Base-by-base conservation (phyloP, 139 green algal species). In the Zygnema cylindricum region DNA sequence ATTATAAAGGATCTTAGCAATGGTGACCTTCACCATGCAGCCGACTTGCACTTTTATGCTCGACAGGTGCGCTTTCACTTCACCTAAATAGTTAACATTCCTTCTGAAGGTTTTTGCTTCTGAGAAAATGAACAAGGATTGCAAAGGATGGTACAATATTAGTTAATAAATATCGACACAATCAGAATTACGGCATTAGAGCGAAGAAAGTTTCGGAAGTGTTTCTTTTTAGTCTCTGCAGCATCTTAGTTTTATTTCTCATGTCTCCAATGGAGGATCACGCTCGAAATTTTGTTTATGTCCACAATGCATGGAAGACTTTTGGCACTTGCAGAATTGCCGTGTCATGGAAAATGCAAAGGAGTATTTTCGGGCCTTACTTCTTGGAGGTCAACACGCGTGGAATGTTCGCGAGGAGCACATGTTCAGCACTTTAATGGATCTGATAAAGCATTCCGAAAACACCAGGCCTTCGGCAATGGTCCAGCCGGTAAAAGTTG, bases 351-450 rank as follows among this genome's bases (percentile, higher is more conserved):
- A 76, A 43, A 92, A 91, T 0, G 94, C 94, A 0, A 93, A 95
- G 82, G 41, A 38, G 3, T 96, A 96, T 87, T 96, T 96, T 86
- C 69, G 91, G 7, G 84, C 88, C 43, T 76, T 89, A 35, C 88
- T 90, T 55, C 25, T 25, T 36, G 63, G 88, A 0, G 84, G 90
- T 1, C 92, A 95, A n/a, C 32, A 88, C 16, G 94, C 88, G 22
- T 95, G 94, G 94, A 95, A 95, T 81, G 77, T 95, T 35, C 85
- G 94, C 0, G 94, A 96, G 91, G 76, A 21, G 21, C 94, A 96
- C 91, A 94, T 96, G 57, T 42, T 93, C n/a, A 21, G 2, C 11
- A 89, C 76, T 21, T 77, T 89, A 35, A 41, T 32, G 32, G 33
- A 3, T 49, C 33, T 85, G 33, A 7, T 85, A 23, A 69, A 3